phyloP scores from a whole-genome alignment of 1,284 basidiomycete genomes.

The Pholiota adiposa region DNA sequence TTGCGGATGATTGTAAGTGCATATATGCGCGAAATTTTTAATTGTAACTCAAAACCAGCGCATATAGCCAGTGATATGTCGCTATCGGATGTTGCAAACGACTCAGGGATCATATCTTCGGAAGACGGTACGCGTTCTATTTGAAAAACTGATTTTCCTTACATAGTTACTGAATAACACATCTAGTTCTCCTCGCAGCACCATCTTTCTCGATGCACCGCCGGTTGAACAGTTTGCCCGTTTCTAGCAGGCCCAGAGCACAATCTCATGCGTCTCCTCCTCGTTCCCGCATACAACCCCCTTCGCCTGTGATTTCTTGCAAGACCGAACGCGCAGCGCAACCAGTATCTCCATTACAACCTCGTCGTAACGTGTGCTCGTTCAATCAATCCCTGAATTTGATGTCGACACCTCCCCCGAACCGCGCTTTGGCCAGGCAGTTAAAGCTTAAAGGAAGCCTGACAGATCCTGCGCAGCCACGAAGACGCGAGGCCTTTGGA shows the following conservation, averaged over 20 bases:
- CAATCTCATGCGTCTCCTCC: slow-evolving; percentile 49
- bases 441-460: slow-evolving; percentile 67
- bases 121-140: slow-evolving; percentile 45
- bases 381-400: slow-evolving; percentile 41
- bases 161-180: not conserved
- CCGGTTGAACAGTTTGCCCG: slow-evolving; percentile 35
- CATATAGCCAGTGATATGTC: slow-evolving; percentile 52
- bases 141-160: not conserved
- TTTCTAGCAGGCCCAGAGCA: slow-evolving; percentile 49
- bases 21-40: slow-evolving; percentile 37
- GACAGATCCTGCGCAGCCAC: slow-evolving; percentile 72
- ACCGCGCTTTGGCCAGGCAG: slow-evolving; percentile 57
- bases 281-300: slow-evolving; percentile 30
- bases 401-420: slow-evolving; percentile 69
- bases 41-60: slow-evolving; percentile 31
- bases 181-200: slow-evolving; percentile 59
- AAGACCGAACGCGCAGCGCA: slow-evolving; percentile 25
- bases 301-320: slow-evolving; percentile 35
- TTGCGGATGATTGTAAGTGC: slow-evolving; percentile 56
- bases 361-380: slow-evolving; percentile 30
- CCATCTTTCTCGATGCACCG: slow-evolving; percentile 65
- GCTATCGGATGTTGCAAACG: slow-evolving; percentile 46
- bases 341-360: slow-evolving; percentile 36
- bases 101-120: slow-evolving; percentile 41
- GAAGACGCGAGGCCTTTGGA: slow-evolving; percentile 60